Base-by-base conservation (phyloP, 352 stramenopile species). In the Phytopythium vexans region DNA sequence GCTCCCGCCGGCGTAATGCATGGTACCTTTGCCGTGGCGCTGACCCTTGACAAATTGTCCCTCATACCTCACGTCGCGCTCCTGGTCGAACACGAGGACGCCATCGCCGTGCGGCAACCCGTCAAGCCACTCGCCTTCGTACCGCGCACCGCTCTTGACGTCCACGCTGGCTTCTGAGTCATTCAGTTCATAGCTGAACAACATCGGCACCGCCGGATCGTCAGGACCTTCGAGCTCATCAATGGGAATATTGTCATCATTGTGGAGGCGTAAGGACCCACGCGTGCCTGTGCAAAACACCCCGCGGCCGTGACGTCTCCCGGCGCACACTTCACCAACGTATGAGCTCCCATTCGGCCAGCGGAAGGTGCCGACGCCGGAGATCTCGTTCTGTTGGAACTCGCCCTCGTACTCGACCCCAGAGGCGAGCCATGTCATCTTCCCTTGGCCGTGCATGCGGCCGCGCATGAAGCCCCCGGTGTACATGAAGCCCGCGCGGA, bases 301-400 rank as follows among this genome's bases (percentile, higher is more conserved):
- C 1, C 84, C 89, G n/a, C 74, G 54, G 7, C 89, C 89, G 47
- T 97, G 71, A 15, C 88, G 83, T 11, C 84, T 74, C 6, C 86
- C 86, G 11, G 66, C 43, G 32, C 75, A 56, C 0, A 96, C 74
- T 7, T 86, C 65, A 8, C 89, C 89, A 4, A 81, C 60, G 53
- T 97, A 97, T 21, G 56, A 76, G 33, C 71, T 92, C 1, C 87
- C 88, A 60, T 96, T 89, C 1, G 81, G 75, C 88, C 88, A 97
- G 40, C 36, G 65, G 52, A 91, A 94, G 40, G 49, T 63, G 0
- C 88, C 86, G 14, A 43, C 32, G 16, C 88, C 88, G 7, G 62
- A 62, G 36, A 94, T 79, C 44, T 83, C 71, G 42, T 94, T 96
- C 52, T 86, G 72, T 0, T 75, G 59, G 55, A 93, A 81, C 8